Evolutionary conservation across 108 stramenopile genomes (phyloP), one percentile per base, ranked within the genome.

Genomic region (Aurantiochytrium sp.): DNA sequence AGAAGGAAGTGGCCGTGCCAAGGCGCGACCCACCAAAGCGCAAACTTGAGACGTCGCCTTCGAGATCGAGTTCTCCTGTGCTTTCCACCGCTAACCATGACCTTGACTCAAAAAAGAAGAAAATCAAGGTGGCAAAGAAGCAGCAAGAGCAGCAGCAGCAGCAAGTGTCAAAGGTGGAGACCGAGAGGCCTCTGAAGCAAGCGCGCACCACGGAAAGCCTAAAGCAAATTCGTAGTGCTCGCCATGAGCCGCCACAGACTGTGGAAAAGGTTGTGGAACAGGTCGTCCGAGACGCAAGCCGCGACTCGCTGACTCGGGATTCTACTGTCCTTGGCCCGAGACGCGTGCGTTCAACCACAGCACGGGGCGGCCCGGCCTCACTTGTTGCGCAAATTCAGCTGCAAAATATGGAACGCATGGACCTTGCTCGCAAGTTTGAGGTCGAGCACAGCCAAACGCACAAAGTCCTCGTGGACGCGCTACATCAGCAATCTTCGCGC

Each of bases 371-470:
- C 4, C 25, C 23, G 45, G 49, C 49, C 64, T n/a, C 49, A 1
- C 49, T 83, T 23, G 49, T 25, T 6, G 76, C 76, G 28, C 49
- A 83, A 45, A 21, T 83, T 6, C 23, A 83, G 51, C 51, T 83
- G 49, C 76, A 83, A 45, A 21, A 28, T 4, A 28, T 53, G n/a
- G 76, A 47, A 53, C 45, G 76, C 25, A 23, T 53, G n/a, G 76
- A 83, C 28, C 76, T 83, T 83, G 45, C 76, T 6, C 45, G 76
- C 12, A 47, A 53, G 23, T 83, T 83, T 23, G 76, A 47, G 45
- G 23, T 83, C 23, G 76, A 83, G 51, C 76, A 83, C 76, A 83
- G 51, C 28, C 45, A 83, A 35, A 83, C 76, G n/a, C 76, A 83
- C 76, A 83, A 83, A 4, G 76, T 53, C 1, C 45, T 83, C n/a